A percentile compares a stretch with the other conserved stretches of the same genome.
phyloP scores from a whole-genome alignment of 2,329 filamentous ascomycete genomes.

The Blastomyces parvus region DNA sequence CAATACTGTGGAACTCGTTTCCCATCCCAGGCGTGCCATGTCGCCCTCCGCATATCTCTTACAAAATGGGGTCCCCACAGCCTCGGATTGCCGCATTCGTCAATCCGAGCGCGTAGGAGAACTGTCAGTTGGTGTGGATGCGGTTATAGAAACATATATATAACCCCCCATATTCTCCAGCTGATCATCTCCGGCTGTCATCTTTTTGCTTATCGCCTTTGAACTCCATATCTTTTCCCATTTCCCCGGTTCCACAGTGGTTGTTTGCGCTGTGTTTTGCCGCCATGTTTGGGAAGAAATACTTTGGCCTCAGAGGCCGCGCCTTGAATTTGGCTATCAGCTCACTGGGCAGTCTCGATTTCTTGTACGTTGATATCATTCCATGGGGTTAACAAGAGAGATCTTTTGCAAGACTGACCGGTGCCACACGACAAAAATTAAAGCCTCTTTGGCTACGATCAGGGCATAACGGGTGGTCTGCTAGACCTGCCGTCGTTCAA shows the following conservation, averaged over 20 bases:
- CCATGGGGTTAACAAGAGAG: too few relatives aligned
- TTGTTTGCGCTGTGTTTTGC: background rate
- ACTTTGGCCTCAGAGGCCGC: background rate
- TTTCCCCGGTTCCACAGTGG: background rate
- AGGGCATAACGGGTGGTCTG: slow-evolving; percentile 38
- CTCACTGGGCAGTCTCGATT: slow-evolving; percentile 6
- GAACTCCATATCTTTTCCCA: background rate
- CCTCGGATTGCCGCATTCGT: background rate
- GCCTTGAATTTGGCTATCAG: slow-evolving; percentile 1
- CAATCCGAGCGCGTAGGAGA: background rate
- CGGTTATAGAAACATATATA: background rate
- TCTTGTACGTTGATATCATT: slow-evolving; percentile 1
- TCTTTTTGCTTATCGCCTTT: background rate
- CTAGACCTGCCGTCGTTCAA: slow-evolving; percentile 35
- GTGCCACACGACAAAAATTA: background rate
- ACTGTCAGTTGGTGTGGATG: background rate
- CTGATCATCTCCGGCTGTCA: background rate
- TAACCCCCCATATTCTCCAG: background rate
- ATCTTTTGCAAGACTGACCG: background rate
- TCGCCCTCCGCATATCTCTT: background rate
- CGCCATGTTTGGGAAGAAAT: background rate
- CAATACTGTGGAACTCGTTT: slow-evolving; percentile 2
- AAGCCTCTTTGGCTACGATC: slow-evolving; percentile 32
- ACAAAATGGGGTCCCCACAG: background rate
- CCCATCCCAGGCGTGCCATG: background rate